Evolutionary conservation across 1,284 basidiomycete genomes (phyloP), one percentile per base, ranked within the genome.

Genomic region (Neolentinus lepideus): DNA sequence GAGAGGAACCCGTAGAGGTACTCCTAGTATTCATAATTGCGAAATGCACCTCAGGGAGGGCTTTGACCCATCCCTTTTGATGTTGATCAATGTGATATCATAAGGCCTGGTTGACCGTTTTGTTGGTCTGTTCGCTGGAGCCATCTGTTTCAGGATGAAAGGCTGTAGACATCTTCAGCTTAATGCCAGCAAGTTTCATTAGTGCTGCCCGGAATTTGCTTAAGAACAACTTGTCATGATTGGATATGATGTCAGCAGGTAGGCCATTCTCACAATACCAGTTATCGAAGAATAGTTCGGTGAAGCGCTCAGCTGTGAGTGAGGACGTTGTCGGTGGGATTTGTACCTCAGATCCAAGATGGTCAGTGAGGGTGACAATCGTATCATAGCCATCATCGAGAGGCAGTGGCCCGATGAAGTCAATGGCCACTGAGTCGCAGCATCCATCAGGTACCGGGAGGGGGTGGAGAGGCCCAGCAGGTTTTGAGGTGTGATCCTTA

Each of bases 251-350:
- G 0, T 59, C 56, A 6, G 60, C 56, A 0, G 69, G 76, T 1
- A 78, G 53, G 0, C 76, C 73, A 57, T 76, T 70, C 19, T 73
- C 64, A 54, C 74, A 74, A 57, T 68, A 72, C 71, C 71, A 73
- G 21, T 71, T 36, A 56, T 69, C 54, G 36, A 75, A 71, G 24
- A 72, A 66, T 0, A 71, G 29, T 0, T 53, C 36, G 1, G 69
- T 69, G 6, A 71, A 56, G 3, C 71, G 63, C n/a, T 68, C n/a
- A n/a, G n/a, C n/a, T 57, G 25, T 73, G 71, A 2, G 68, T 63
- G 0, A 67, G 36, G 35, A 69, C 59, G 0, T 62, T 66, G 0
- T 59, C 24, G 3, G 61, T 66, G 0, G 70, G 68, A 76, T 51
- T 36, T 73, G 69, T 0, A 72, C 62, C 63, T 74, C 71, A 0